These are phyloP conservation scores for Vigna radiata DNA, from an alignment of 306 rosid genomes.

Conservation along the genomic window DNA sequence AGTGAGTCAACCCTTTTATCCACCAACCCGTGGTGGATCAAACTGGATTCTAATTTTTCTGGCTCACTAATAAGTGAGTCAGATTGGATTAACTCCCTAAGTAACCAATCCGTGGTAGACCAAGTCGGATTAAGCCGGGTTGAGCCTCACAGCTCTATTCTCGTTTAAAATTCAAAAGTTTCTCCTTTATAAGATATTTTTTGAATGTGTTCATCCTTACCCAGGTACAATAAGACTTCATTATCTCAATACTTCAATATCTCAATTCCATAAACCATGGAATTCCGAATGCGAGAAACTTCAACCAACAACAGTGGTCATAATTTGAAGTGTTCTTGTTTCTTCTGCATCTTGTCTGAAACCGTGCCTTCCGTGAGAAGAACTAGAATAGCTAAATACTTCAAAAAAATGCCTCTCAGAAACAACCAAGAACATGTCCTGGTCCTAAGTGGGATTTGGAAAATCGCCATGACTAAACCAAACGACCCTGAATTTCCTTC, in stretches of 20 bases:
- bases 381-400: slow-evolving; percentile 50
- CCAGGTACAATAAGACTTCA: background rate
- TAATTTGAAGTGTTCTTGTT: slow-evolving; percentile 48
- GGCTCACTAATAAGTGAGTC: no score
- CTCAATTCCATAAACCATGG: slow-evolving; percentile 41
- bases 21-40: no score
- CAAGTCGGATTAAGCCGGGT: no score
- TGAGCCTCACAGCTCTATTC: no score
- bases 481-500: slow-evolving; percentile 74
- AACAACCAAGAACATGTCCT: slow-evolving; percentile 63
- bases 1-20: no score
- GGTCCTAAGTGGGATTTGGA: slow-evolving; percentile 66
- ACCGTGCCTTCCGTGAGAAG: slow-evolving; percentile 51
- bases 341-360: slow-evolving; percentile 75
- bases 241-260: background rate
- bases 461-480: slow-evolving; percentile 66
- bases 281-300: slow-evolving; percentile 36
- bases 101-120: no score
- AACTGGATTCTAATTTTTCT: no score
- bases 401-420: slow-evolving; percentile 59
- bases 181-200: background rate
- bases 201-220: background rate
- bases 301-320: slow-evolving; percentile 36
- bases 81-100: no score
- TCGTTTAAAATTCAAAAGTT: no score